Conservation (phyloP, 805 yeast species). For the Ogataea nakhonphanomensis region DNA sequence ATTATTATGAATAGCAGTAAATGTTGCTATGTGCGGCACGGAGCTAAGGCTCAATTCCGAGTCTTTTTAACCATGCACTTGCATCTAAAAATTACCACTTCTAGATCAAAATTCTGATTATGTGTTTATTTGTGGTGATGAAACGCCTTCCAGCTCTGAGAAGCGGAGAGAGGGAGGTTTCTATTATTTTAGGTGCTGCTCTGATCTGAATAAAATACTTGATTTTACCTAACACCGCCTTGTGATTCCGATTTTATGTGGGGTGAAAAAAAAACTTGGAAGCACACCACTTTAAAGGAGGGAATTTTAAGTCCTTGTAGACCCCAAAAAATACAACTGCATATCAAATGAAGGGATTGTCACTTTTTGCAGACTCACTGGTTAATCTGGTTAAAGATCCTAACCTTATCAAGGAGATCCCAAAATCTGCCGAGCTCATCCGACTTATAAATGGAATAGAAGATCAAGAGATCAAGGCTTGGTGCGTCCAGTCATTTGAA, state of each 20-base stretch:
- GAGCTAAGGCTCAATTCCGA: background rate
- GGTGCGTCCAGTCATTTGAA: conserved; percentile 46
- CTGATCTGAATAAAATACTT: too few species aligned
- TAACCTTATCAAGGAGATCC: conserved; percentile 39
- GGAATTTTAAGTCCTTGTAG: background rate
- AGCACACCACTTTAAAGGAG: conserved; percentile 9
- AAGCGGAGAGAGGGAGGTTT: too few species aligned
- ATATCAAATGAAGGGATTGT: conserved; percentile 24
- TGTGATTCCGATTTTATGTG: conserved; percentile 1
- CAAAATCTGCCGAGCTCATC: conserved; percentile 39
- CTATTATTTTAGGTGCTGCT: too few species aligned
- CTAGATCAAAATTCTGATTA: too few species aligned
- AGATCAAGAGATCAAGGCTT: conserved; percentile 42
- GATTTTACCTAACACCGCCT: conserved; percentile 4
- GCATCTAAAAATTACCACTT: too few species aligned
- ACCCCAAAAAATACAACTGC: background rate
- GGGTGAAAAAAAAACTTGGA: conserved; percentile 2
- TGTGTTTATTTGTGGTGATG: too few species aligned
- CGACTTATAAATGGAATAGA: conserved; percentile 42
- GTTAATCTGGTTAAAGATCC: conserved; percentile 47
- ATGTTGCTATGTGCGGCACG: background rate
- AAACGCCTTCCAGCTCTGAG: too few species aligned
- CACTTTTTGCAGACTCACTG: conserved; percentile 44
- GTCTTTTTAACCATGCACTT: too few species aligned
- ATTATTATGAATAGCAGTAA: background rate